These are phyloP conservation scores for Tuber brumale DNA, from an alignment of 495 filamentous ascomycete species.

Conservation along the genomic window DNA sequence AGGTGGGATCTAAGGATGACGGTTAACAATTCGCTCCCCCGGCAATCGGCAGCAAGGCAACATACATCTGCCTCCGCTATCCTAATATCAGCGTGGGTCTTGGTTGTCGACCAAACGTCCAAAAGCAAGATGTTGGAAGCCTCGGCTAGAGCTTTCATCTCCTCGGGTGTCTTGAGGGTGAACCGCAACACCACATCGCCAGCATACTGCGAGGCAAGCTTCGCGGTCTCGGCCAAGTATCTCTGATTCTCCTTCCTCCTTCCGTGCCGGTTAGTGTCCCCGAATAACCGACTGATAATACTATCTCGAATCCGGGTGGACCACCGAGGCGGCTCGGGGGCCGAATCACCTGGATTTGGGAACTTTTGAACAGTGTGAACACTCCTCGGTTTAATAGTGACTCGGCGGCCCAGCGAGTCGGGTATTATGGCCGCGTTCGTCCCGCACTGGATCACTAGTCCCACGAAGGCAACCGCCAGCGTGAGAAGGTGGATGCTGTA, in stretches of 20 bases:
- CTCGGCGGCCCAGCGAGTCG: conserved; percentile 31
- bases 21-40: conserved; percentile 11
- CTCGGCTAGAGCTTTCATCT: conserved; percentile 65
- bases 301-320: conserved; percentile 57
- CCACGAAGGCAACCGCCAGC: conserved; percentile 12
- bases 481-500: conserved; percentile 25
- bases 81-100: conserved; percentile 80
- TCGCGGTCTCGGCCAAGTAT: conserved; percentile 45
- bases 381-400: conserved; percentile 14
- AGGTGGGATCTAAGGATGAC: conserved; percentile 54
- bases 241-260: conserved; percentile 26
- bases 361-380: not conserved
- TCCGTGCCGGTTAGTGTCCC: conserved; percentile 40
- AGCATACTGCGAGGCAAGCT: conserved; percentile 60
- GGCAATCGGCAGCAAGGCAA: conserved; percentile 14
- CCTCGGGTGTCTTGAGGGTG: conserved; percentile 61
- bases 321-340: conserved; percentile 16
- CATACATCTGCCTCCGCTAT: conserved; percentile 68
- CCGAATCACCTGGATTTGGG: not conserved
- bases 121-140: conserved; percentile 70
- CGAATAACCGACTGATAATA: conserved; percentile 60
- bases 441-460: conserved; percentile 19
- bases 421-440: conserved; percentile 31
- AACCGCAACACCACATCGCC: conserved; percentile 84
- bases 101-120: conserved; percentile 83